Evolutionary conservation across 2,329 filamentous ascomycete genomes (phyloP).

Genomic region (Calycina marina): DNA sequence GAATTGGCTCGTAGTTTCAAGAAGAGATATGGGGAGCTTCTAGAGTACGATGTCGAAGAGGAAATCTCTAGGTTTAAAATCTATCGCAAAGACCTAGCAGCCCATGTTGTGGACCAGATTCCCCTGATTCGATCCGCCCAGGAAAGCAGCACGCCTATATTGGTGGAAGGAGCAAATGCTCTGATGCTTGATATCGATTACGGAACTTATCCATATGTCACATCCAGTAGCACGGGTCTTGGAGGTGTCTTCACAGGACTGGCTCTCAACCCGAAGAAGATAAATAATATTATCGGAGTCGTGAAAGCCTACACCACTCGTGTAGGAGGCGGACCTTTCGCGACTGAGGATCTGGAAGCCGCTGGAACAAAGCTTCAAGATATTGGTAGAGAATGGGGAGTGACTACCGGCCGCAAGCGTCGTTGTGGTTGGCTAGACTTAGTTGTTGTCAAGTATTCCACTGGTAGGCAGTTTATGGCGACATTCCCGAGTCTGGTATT

Average conservation of each 20-base stretch:
- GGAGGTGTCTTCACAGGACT: constrained; percentile 48
- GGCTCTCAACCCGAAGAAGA: constrained; percentile 42
- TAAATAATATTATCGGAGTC: constrained; percentile 48
- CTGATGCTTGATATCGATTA: constrained; percentile 54
- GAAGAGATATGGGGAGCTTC: constrained; percentile 53
- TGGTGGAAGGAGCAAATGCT: constrained; percentile 55
- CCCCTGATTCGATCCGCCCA: constrained; percentile 48
- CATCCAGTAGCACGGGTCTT: constrained; percentile 35
- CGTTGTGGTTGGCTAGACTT: constrained; percentile 44
- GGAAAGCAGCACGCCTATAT: constrained; percentile 39
- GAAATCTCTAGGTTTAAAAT: constrained; percentile 46
- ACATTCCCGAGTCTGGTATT: too few relatives aligned
- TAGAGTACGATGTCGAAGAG: constrained; percentile 52
- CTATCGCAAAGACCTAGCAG: constrained; percentile 34
- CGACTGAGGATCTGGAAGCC: constrained; percentile 40
- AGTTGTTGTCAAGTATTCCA: constrained; percentile 30
- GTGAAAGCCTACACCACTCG: constrained; percentile 53
- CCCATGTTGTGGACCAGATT: constrained; percentile 48
- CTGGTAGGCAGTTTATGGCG: too few relatives aligned
- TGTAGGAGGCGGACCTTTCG: constrained; percentile 49
- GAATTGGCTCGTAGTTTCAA: constrained; percentile 46
- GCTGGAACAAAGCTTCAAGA: constrained; percentile 32
- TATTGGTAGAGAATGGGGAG: constrained; percentile 28
- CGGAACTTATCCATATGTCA: constrained; percentile 32
- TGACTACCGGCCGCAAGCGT: constrained; percentile 41